phyloP scores from a whole-genome alignment of 148 eudicot species.

The Persicaria tinctoria region DNA sequence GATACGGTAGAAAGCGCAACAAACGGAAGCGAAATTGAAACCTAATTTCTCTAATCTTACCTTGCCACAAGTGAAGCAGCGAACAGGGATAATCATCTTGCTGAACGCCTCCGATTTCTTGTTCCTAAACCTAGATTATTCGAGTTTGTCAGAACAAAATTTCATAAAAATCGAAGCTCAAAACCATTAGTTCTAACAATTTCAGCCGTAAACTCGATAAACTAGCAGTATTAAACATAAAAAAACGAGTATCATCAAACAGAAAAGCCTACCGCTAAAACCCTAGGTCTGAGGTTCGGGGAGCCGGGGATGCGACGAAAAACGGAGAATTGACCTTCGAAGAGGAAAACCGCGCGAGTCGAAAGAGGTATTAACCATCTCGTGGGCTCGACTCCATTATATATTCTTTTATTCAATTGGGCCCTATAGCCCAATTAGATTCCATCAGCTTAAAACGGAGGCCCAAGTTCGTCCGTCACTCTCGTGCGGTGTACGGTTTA shows the following conservation, averaged over 20 bases:
- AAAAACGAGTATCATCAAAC: too few species aligned
- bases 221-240: too few species aligned
- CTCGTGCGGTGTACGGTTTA: neutral
- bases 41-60: neutral
- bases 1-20: neutral
- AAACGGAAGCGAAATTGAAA: neutral
- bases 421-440: neutral
- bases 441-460: neutral
- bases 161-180: neutral
- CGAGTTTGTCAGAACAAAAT: neutral
- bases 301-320: neutral
- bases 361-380: neutral
- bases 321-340: neutral
- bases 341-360: neutral
- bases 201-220: neutral
- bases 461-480: neutral
- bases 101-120: neutral
- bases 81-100: neutral
- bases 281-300: neutral
- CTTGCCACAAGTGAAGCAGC: constrained; percentile 5
- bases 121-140: neutral
- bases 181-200: neutral
- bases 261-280: neutral
- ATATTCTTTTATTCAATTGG: neutral
- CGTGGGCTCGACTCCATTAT: too few species aligned